Percentiles rank a stretch among this genome's conserved stretches.
Evolutionary conservation across 1,284 basidiomycete species (phyloP).

Genomic region (Cryptococcus sp.): DNA sequence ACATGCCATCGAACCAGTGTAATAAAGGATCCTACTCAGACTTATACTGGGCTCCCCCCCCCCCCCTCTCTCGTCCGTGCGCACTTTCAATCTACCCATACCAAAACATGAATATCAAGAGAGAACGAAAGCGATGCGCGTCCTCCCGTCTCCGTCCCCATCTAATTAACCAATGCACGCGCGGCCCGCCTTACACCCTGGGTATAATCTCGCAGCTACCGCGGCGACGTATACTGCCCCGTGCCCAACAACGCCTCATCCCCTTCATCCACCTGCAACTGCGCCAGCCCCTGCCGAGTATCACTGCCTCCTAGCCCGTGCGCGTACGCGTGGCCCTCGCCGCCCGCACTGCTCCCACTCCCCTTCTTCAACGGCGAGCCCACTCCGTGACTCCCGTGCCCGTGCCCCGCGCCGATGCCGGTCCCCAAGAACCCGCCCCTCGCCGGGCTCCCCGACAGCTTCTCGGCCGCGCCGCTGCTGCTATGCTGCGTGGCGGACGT

Average conservation of each 20-base stretch:
- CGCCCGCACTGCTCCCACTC: not conserved
- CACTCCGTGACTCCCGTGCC: not conserved
- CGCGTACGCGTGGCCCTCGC: not conserved
- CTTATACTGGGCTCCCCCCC: not conserved
- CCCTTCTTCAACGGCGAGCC: constrained; percentile 11
- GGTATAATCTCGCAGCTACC: constrained; percentile 23
- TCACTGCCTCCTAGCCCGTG: not conserved
- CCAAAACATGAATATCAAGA: not conserved
- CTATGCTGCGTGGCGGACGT: constrained; percentile 21
- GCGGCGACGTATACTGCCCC: constrained; percentile 23
- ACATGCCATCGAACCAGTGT: no score
- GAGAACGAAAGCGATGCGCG: not conserved
- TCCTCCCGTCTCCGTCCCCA: not conserved
- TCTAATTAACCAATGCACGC: not conserved
- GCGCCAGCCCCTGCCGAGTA: constrained; percentile 1
- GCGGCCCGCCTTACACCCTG: constrained; percentile 9
- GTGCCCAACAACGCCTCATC: constrained; percentile 14
- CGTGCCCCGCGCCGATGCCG: not conserved
- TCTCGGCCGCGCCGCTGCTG: constrained; percentile 1
- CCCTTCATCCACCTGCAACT: constrained; percentile 8
- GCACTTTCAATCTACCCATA: not conserved
- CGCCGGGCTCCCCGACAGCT: constrained; percentile 2
- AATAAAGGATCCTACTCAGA: no score
- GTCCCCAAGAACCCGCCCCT: constrained; percentile 4
- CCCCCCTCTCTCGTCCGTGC: not conserved